Conservation (phyloP, 2,329 filamentous ascomycete genomes). For the Ophiostoma quercus region DNA sequence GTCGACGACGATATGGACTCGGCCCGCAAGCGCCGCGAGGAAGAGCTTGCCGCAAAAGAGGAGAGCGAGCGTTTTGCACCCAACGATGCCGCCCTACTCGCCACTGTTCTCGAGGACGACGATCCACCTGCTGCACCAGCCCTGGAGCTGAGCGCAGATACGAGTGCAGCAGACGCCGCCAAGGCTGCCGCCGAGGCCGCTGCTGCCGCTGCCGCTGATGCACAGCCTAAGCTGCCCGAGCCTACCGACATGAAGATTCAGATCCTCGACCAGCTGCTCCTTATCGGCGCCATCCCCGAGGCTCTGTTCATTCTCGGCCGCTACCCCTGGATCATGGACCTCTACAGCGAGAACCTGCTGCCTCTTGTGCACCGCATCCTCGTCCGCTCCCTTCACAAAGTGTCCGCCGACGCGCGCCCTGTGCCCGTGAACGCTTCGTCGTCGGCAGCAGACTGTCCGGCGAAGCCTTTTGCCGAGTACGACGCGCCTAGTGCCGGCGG, state of each 20-base stretch:
- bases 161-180: slow-evolving; percentile 60
- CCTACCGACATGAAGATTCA: slow-evolving; percentile 60
- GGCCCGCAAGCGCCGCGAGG: slow-evolving; percentile 62
- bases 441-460: slow-evolving; percentile 34
- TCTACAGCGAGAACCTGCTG: slow-evolving; percentile 68
- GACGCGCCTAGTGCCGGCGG: slow-evolving; percentile 58
- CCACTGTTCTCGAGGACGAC: slow-evolving; percentile 80
- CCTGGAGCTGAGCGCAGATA: not conserved
- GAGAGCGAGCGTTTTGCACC: slow-evolving; percentile 64
- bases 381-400: slow-evolving; percentile 72
- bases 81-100: slow-evolving; percentile 74
- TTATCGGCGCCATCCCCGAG: slow-evolving; percentile 88
- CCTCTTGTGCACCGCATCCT: slow-evolving; percentile 79
- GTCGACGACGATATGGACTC: slow-evolving; percentile 75
- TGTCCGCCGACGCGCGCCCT: slow-evolving; percentile 51
- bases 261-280: slow-evolving; percentile 76
- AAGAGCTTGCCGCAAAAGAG: slow-evolving; percentile 75
- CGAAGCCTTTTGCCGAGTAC: slow-evolving; percentile 43
- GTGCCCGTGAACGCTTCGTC: slow-evolving; percentile 25
- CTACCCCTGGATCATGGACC: slow-evolving; percentile 87
- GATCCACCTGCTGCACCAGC: slow-evolving; percentile 52
- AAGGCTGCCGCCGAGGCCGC: slow-evolving; percentile 44
- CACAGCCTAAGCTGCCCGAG: slow-evolving; percentile 39
- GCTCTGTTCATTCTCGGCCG: slow-evolving; percentile 80
- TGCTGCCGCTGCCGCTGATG: slow-evolving; percentile 27